Evolutionary conservation across 257 asterid genomes (phyloP).

Genomic region (Penstemon newberryi): DNA sequence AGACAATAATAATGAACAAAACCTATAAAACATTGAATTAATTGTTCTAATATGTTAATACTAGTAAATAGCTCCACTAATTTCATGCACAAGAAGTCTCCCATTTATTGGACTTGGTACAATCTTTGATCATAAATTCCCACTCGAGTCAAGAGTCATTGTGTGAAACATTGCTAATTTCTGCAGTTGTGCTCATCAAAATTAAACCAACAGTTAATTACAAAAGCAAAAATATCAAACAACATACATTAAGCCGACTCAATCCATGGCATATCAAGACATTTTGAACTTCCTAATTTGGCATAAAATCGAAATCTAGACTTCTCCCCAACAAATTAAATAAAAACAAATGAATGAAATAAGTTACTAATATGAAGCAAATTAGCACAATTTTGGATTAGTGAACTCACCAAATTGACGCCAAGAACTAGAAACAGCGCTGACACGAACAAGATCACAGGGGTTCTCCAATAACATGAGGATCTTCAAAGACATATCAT

Average conservation of each 20-base stretch:
- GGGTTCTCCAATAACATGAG: constrained; percentile 66
- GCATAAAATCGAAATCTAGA: constrained; percentile 14
- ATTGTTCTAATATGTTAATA: too few relatives aligned
- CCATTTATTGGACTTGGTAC: too few relatives aligned
- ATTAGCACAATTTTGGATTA: background rate
- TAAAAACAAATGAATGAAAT: background rate
- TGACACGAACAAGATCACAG: constrained; percentile 59
- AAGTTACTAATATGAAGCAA: background rate
- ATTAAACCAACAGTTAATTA: background rate
- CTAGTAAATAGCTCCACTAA: too few relatives aligned
- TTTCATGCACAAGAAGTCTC: too few relatives aligned
- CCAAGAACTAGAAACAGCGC: constrained; percentile 78
- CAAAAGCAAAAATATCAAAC: background rate
- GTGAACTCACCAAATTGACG: constrained; percentile 58
- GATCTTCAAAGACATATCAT: constrained; percentile 56
- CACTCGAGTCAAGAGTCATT: too few relatives aligned
- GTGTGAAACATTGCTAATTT: background rate
- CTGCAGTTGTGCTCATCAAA: background rate
- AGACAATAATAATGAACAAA: too few relatives aligned
- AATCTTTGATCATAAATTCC: too few relatives aligned
- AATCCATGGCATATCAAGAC: background rate
- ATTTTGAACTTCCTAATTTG: background rate
- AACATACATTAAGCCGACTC: background rate
- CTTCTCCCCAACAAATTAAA: constrained; percentile 15
- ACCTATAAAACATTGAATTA: too few relatives aligned